Evolutionary conservation across 1,284 basidiomycete genomes (phyloP), one percentile per base, ranked within the genome.

Genomic region (Inonotus obliquus): DNA sequence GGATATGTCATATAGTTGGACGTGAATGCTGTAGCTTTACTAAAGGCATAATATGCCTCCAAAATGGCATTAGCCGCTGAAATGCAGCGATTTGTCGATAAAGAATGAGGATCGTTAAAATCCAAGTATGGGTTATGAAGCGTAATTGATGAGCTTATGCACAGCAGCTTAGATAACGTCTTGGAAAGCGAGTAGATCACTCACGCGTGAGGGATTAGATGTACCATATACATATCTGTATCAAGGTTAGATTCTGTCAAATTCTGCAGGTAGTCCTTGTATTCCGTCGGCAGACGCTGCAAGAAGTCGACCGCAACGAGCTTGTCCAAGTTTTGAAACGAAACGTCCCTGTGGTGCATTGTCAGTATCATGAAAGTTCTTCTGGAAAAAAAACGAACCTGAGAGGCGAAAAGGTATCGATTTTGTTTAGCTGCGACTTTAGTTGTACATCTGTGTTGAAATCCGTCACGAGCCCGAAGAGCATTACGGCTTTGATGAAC

Each of bases 141-240:
- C 2, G 91, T 91, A 66, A 92, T 92, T 2, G 85, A 82, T 17
- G 91, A 91, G n/a, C 90, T 92, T 69, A 48, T 48, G 61, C 44
- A 54, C 60, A 44, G 54, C 41, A 44, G 54, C 32, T 63, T n/a
- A 39, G 3, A 51, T 32, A 23, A 54, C 53, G 29, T 39, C 23
- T 61, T 55, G 55, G 39, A 39, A 60, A 61, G 17, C 1, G 35
- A 17, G 60, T 45, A 59, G 38, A 17, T 44, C 25, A 80, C 86
- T 73, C 73, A 91, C 91, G 91, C 90, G 70, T 92, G 86, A 29
- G 91, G 90, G 57, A 91, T 81, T 48, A 92, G 77, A 69, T 92
- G 89, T 35, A 89, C 89, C 86, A 92, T 84, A 69, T 89, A 92
- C 61, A 92, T 74, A 71, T 92, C 91, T 1, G 87, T 90, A 69